Evolutionary conservation across 306 rosid species (phyloP).

Genomic region (Malus sieversii): DNA sequence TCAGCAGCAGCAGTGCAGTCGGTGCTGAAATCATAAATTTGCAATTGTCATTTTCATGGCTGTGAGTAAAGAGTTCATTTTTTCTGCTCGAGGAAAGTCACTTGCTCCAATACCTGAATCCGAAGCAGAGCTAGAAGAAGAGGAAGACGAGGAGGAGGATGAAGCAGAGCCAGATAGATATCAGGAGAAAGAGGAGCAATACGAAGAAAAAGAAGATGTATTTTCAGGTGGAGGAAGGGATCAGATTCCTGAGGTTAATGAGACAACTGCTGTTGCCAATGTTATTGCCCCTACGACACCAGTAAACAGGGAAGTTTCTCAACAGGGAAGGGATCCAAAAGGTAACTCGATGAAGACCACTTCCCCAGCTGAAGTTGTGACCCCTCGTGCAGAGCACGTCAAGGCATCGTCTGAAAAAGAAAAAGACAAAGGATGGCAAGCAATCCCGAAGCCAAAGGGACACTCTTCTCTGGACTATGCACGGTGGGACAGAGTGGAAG

Average conservation of each 20-base stretch:
- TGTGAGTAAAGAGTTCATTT: constrained; percentile 30
- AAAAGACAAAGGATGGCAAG: constrained; percentile 62
- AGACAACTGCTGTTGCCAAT: constrained; percentile 18
- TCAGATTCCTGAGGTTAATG: constrained; percentile 26
- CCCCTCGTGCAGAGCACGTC: constrained; percentile 20
- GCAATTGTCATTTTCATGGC: constrained; percentile 20
- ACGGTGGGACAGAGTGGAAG: constrained; percentile 90
- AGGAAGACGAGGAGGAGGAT: constrained; percentile 40
- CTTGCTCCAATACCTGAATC: constrained; percentile 96
- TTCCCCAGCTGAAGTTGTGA: constrained; percentile 24
- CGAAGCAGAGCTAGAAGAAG: constrained; percentile 79
- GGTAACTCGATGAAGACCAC: constrained; percentile 20
- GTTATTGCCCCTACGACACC: constrained; percentile 24
- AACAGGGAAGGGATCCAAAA: constrained; percentile 33
- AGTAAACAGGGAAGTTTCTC: constrained; percentile 20
- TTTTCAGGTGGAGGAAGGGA: constrained; percentile 21
- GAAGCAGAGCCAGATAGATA: constrained; percentile 20
- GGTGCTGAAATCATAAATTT: constrained; percentile 11
- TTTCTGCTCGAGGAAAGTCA: constrained; percentile 85
- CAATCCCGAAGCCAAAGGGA: constrained; percentile 95
- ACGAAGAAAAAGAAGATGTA: constrained; percentile 18
- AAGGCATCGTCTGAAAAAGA: constrained; percentile 27
- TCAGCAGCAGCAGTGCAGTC: constrained; percentile 9
- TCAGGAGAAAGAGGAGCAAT: constrained; percentile 26
- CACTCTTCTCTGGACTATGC: constrained; percentile 83